phyloP scores from a whole-genome alignment of 805 yeast genomes.

The Ogataea glucozyma region DNA sequence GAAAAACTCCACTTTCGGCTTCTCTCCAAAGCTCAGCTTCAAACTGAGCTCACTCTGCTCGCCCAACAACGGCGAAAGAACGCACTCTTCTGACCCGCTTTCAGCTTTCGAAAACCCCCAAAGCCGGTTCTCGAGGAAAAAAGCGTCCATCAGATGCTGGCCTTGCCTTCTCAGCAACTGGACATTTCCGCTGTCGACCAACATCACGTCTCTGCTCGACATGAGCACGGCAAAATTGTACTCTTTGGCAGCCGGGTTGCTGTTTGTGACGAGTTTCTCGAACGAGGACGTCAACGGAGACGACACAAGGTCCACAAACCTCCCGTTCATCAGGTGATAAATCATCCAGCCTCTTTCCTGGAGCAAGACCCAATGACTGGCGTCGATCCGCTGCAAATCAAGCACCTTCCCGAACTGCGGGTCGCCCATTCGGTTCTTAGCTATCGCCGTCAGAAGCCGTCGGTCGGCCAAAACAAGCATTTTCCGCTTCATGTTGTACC shows the following conservation, averaged over 20 bases:
- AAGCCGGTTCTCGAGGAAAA: not conserved
- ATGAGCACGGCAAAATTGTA: constrained; percentile 23
- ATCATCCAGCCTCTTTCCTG: constrained; percentile 36
- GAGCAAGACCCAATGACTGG: constrained; percentile 23
- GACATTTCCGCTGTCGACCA: constrained; percentile 16
- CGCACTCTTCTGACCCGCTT: not conserved
- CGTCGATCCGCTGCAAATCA: constrained; percentile 14
- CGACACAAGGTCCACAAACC: constrained; percentile 22
- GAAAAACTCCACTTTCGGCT: not conserved
- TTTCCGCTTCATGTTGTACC: constrained; percentile 14
- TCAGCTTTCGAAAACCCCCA: constrained; percentile 6
- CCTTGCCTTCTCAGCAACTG: constrained; percentile 6
- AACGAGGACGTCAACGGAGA: constrained; percentile 27
- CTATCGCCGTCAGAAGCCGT: constrained; percentile 9
- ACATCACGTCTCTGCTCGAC: constrained; percentile 24
- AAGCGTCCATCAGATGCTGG: constrained; percentile 6
- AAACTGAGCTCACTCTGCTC: not conserved
- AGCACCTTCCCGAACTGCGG: constrained; percentile 23
- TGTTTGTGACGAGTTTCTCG: constrained; percentile 14
- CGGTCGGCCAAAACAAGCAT: constrained; percentile 15
- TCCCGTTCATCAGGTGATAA: constrained; percentile 19
- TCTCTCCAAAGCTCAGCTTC: too few relatives aligned
- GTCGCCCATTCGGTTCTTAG: constrained; percentile 19
- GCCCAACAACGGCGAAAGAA: not conserved
- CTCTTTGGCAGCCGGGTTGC: not conserved